Percentiles rank a stretch among this genome's conserved stretches.
Conservation (phyloP, 2,329 filamentous ascomycete genomes). For the Fusarium sp. region DNA sequence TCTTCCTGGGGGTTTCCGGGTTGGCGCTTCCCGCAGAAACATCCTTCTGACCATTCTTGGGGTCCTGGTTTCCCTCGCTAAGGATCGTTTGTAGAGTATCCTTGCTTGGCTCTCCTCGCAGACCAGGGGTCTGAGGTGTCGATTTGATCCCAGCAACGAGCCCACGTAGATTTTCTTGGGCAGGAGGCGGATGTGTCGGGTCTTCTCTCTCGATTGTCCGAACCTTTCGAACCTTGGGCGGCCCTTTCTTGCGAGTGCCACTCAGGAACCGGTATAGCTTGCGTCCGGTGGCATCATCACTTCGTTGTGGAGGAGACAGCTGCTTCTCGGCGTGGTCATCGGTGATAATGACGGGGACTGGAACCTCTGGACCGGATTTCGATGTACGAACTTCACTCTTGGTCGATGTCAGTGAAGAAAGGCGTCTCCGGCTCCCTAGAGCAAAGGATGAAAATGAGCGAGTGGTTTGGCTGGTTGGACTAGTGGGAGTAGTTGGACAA, state of each 20-base stretch:
- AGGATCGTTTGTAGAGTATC: constrained; percentile 64
- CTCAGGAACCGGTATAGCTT: constrained; percentile 37
- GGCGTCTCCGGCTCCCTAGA: constrained; percentile 28
- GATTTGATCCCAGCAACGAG: constrained; percentile 41
- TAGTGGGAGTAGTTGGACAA: constrained; percentile 33
- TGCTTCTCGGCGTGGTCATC: constrained; percentile 3
- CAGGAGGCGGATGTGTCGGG: constrained; percentile 46
- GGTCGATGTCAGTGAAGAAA: constrained; percentile 36
- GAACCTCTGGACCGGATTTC: constrained; percentile 13
- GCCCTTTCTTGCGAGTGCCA: constrained; percentile 35
- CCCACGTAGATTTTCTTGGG: not conserved
- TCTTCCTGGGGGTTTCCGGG: constrained; percentile 12
- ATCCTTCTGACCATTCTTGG: constrained; percentile 16
- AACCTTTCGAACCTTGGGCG: constrained; percentile 28
- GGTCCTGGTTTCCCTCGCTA: constrained; percentile 61
- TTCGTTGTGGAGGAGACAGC: not conserved
- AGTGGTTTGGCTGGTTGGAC: constrained; percentile 12
- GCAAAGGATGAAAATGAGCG: constrained; percentile 35
- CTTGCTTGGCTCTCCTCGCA: constrained; percentile 57
- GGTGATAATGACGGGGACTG: constrained; percentile 21
- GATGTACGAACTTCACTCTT: constrained; percentile 34
- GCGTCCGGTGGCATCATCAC: constrained; percentile 7
- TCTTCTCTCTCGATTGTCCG: constrained; percentile 33
- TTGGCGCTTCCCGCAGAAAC: not conserved
- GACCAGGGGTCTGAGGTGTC: constrained; percentile 51